phyloP scores from a whole-genome alignment of 2,329 filamentous ascomycete genomes.

The Penicillium sp. region DNA sequence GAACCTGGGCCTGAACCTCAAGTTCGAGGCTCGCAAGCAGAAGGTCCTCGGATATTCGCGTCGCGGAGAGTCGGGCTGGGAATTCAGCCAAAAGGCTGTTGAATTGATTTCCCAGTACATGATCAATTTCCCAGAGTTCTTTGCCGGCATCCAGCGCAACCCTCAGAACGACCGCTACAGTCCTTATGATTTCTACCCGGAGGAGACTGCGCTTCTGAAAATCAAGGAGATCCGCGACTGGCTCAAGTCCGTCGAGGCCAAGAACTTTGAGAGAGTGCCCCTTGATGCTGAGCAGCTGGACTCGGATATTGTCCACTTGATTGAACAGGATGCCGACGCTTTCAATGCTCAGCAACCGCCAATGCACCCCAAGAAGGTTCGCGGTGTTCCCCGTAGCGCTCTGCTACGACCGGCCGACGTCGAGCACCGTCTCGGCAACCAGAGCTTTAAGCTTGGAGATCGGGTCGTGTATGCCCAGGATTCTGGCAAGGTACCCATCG shows the following conservation, averaged over 20 bases:
- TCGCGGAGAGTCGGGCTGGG: conserved; percentile 82
- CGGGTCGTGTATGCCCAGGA: conserved; percentile 89
- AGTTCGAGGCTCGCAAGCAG: conserved; percentile 91
- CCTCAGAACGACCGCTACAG: conserved; percentile 78
- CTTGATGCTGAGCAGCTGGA: conserved; percentile 95
- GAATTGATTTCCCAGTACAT: conserved; percentile 82
- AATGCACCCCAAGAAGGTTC: conserved; percentile 64
- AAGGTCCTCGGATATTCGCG: conserved; percentile 96
- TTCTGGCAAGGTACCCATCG: conserved; percentile 91
- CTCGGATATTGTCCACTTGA: conserved; percentile 75
- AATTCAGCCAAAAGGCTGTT: conserved; percentile 83
- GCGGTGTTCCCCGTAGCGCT: conserved; percentile 77
- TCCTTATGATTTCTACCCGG: conserved; percentile 80
- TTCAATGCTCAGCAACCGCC: conserved; percentile 51
- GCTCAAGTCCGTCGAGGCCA: conserved; percentile 87
- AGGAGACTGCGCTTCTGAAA: conserved; percentile 65
- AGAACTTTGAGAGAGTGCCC: conserved; percentile 91
- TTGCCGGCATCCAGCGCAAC: conserved; percentile 79
- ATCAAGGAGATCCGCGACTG: conserved; percentile 92
- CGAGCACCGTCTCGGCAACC: conserved; percentile 84
- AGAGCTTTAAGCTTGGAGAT: conserved; percentile 79
- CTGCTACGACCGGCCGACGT: conserved; percentile 91
- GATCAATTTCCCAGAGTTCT: conserved; percentile 90
- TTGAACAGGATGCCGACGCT: conserved; percentile 71
- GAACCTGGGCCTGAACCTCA: conserved; percentile 90